These are phyloP conservation scores for Hanseniaspora clermontiae DNA, from an alignment of 805 yeast genomes.

Conservation along the genomic window DNA sequence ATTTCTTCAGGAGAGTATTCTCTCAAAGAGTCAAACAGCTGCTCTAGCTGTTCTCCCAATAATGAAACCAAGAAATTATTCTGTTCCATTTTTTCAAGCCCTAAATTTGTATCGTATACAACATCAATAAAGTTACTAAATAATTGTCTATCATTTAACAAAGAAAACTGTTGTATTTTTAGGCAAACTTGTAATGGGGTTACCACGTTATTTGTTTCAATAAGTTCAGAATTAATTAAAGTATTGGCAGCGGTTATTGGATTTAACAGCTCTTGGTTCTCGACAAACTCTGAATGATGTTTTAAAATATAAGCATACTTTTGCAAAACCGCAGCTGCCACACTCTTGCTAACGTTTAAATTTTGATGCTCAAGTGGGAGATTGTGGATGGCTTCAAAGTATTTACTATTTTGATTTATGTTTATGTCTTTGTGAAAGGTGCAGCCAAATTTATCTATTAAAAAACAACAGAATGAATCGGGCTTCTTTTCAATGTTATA, in stretches of 20 bases:
- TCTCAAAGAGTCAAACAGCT: conserved; percentile 73
- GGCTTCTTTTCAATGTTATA: conserved; percentile 35
- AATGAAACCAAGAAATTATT: conserved; percentile 67
- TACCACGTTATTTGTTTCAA: conserved; percentile 30
- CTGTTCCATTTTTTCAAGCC: conserved; percentile 35
- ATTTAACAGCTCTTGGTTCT: conserved; percentile 41
- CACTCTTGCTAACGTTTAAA: conserved; percentile 54
- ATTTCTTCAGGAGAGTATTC: conserved; percentile 89
- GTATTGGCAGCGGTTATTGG: conserved; percentile 74
- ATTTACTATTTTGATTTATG: conserved; percentile 47
- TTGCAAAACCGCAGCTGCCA: conserved; percentile 63
- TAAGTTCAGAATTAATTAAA: conserved; percentile 51
- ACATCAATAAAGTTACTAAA: conserved; percentile 57
- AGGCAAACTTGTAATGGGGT: conserved; percentile 49
- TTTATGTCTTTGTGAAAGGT: conserved; percentile 47
- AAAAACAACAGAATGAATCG: conserved; percentile 38
- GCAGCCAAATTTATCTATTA: conserved; percentile 56
- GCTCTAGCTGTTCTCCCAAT: conserved; percentile 77
- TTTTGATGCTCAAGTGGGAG: conserved; percentile 36
- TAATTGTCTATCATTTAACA: conserved; percentile 38
- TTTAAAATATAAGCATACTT: conserved; percentile 44
- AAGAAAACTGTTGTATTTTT: conserved; percentile 43
- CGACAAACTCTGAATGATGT: conserved; percentile 15
- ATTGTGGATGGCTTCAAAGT: conserved; percentile 68
- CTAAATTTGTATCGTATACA: conserved; percentile 46